Evolutionary conservation across 169 alveolate genomes (phyloP), one percentile per base, ranked within the genome.

Genomic region (Plasmodium yoelii): DNA sequence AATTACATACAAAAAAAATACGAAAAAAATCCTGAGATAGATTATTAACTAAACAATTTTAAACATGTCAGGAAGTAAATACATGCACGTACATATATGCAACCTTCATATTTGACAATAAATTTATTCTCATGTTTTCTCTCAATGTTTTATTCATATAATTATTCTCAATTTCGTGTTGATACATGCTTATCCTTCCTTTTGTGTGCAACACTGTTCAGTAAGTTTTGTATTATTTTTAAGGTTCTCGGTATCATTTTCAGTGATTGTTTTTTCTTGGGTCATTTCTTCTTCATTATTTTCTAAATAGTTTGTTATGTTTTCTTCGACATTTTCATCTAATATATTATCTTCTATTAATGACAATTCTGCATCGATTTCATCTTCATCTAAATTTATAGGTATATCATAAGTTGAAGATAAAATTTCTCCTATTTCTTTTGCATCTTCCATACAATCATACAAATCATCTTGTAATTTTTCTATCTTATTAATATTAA

Each of bases 301-400:
- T 24, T 70, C 87, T 59, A 86, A 10, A 53, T 86, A 68, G 55
- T 34, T 65, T 53, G 87, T 71, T 47, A 70, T 69, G 28, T 71
- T 65, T 42, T 86, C 91, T 49, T 86, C 87, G 2, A 70, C 26
- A 28, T 86, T 59, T 71, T 86, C 91, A 67, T 86, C 91, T 49
- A 86, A 19, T 47, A 86, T 86, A 63, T 75, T 69, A 6, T 86
- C 91, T 72, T 86, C 91, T 24, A 86, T 71, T 57, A 86, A 63
- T 15, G 91, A 57, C 18, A 86, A 44, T 63, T 86, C 91, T 19
- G 91, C 87, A 60, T 86, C 91, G 18, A 86, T 86, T 86, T 86
- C 91, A 22, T 68, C 44, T 59, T 86, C 91, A 63, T 86, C 87
- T 46, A 86, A 63, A 19, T 86, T 60, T 60, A 69, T 13, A 1